These are phyloP conservation scores for Pichiaceae sp. DNA, from an alignment of 1,139 yeast genomes.

Conservation along the genomic window DNA sequence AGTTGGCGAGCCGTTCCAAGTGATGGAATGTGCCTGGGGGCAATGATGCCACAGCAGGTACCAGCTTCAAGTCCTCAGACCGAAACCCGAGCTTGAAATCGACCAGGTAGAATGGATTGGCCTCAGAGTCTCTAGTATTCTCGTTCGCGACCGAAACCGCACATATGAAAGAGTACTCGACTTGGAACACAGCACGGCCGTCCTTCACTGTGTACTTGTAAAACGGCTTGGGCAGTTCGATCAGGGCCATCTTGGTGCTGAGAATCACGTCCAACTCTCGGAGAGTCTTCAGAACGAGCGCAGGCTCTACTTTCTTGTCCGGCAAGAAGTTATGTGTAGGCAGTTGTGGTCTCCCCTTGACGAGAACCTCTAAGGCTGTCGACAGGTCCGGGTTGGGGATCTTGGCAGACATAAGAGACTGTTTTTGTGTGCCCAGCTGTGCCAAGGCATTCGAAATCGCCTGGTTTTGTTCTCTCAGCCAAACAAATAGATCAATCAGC, in stretches of 20 bases:
- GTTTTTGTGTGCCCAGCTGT: slow-evolving; percentile 44
- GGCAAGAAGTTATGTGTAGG: slow-evolving; percentile 57
- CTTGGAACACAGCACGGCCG: slow-evolving; percentile 66
- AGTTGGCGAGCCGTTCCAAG: slow-evolving; percentile 52
- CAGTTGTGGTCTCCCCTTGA: slow-evolving; percentile 68
- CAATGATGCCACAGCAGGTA: slow-evolving; percentile 21
- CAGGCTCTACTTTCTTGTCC: slow-evolving; percentile 42
- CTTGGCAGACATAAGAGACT: slow-evolving; percentile 72
- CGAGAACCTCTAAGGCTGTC: slow-evolving; percentile 79
- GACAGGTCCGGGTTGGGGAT: slow-evolving; percentile 82
- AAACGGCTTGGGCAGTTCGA: slow-evolving; percentile 56
- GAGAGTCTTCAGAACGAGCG: slow-evolving; percentile 53
- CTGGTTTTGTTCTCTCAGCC: slow-evolving; percentile 78
- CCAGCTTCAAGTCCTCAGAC: slow-evolving; percentile 25
- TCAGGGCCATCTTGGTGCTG: slow-evolving; percentile 66
- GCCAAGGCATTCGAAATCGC: slow-evolving; percentile 54
- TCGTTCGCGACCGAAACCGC: slow-evolving; percentile 68
- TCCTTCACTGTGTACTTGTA: slow-evolving; percentile 56
- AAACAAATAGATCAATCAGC: slow-evolving; percentile 76
- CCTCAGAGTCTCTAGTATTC: slow-evolving; percentile 16
- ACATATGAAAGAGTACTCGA: slow-evolving; percentile 60
- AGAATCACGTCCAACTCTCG: slow-evolving; percentile 65
- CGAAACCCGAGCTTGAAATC: slow-evolving; percentile 64
- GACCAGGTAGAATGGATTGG: slow-evolving; percentile 66
- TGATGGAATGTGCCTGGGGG: slow-evolving; percentile 31